These are phyloP conservation scores for Verticillium zaregamsianum DNA, from an alignment of 2,329 filamentous ascomycete species.

Conservation along the genomic window DNA sequence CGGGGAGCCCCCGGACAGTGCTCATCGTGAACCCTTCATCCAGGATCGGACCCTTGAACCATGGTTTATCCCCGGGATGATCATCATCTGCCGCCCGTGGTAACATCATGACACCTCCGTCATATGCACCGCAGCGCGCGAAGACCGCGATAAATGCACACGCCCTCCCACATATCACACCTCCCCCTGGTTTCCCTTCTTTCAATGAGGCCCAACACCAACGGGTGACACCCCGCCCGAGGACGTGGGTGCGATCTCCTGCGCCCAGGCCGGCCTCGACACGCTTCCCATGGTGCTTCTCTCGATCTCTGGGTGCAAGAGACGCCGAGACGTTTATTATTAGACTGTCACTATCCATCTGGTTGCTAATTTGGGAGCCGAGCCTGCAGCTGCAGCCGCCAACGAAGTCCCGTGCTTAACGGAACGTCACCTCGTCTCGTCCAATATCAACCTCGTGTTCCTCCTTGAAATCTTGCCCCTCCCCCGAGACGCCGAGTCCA, in stretches of 20 bases:
- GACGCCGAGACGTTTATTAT: conserved; percentile 20
- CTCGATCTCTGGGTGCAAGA: background rate
- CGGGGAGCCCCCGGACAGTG: background rate
- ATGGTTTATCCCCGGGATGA: background rate
- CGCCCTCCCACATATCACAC: background rate
- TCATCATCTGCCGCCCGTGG: background rate
- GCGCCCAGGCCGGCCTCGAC: background rate
- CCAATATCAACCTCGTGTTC: background rate
- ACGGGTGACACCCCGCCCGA: background rate
- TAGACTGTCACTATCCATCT: conserved; percentile 15
- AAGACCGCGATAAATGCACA: background rate
- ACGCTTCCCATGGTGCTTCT: background rate
- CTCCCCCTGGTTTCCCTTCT: background rate
- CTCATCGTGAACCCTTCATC: background rate
- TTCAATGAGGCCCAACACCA: background rate
- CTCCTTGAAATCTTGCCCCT: background rate
- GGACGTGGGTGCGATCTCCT: background rate
- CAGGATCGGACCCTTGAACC: background rate
- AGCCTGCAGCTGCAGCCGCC: conserved; percentile 31
- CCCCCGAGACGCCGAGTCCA: background rate
- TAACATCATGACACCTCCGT: background rate
- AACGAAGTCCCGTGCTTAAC: conserved; percentile 19
- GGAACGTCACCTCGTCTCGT: conserved; percentile 21
- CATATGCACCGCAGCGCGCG: background rate
- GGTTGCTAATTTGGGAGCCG: conserved; percentile 30